phyloP scores from a whole-genome alignment of 2,329 filamentous ascomycete species.

The Atkinsonella texensis region DNA sequence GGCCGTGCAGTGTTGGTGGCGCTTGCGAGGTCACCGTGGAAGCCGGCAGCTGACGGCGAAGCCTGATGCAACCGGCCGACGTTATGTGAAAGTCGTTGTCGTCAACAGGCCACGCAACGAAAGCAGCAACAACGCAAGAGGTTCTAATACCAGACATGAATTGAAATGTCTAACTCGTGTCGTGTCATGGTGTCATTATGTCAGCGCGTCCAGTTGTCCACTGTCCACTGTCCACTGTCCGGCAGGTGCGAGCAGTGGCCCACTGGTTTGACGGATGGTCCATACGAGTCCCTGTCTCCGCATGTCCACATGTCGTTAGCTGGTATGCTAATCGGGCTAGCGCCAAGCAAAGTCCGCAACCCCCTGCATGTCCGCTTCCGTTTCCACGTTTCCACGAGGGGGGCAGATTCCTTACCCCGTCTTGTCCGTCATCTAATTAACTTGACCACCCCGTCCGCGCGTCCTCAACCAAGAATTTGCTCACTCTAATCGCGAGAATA shows the following conservation, averaged over 20 bases:
- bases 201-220: too few relatives aligned
- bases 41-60: not conserved
- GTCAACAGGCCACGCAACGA: not conserved
- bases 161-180: not conserved
- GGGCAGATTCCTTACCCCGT: too few relatives aligned
- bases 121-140: too few relatives aligned
- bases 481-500: too few relatives aligned
- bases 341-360: not conserved
- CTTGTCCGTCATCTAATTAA: too few relatives aligned
- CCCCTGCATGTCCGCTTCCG: conserved; percentile 1
- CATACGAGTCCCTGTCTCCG: not conserved
- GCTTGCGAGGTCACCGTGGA: not conserved
- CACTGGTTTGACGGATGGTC: not conserved
- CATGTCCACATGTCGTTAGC: not conserved
- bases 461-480: too few relatives aligned
- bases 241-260: not conserved
- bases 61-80: not conserved
- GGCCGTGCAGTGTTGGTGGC: not conserved
- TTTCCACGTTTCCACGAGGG: not conserved
- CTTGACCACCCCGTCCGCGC: too few relatives aligned
- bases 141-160: not conserved
- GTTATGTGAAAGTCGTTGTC: not conserved
- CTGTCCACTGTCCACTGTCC: too few relatives aligned
- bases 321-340: not conserved
- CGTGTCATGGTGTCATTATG: not conserved